Conservation (phyloP, 202 grass and related monocot genomes). For the Musa balbisiana region DNA sequence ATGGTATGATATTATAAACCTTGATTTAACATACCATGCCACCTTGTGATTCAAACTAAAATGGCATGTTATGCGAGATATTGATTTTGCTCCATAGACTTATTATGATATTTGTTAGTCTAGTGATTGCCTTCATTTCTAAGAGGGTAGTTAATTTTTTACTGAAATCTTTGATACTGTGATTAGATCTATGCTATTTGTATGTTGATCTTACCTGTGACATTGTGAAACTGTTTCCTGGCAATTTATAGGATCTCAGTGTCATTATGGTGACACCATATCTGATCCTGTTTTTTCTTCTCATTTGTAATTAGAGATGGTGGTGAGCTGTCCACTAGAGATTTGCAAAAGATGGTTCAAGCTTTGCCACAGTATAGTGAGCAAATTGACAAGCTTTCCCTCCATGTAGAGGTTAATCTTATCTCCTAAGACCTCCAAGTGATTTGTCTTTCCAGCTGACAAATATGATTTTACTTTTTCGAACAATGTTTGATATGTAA, state of each 20-base stretch:
- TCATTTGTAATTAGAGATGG: conserved; percentile 46
- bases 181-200: not conserved
- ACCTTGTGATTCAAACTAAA: too few relatives aligned
- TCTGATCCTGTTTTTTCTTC: not conserved
- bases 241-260: not conserved
- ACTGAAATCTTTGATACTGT: not conserved
- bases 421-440: conserved; percentile 13
- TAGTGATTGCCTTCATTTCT: too few relatives aligned
- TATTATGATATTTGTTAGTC: too few relatives aligned
- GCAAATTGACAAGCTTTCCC: conserved; percentile 93
- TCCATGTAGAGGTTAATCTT: conserved; percentile 80
- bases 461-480: not conserved
- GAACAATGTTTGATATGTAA: not conserved
- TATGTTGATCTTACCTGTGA: not conserved
- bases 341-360: conserved; percentile 94
- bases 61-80: too few relatives aligned
- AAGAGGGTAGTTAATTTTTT: too few relatives aligned
- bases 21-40: too few relatives aligned
- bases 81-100: too few relatives aligned
- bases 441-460: not conserved
- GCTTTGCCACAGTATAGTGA: conserved; percentile 89
- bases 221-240: not conserved
- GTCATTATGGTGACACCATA: not conserved
- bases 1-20: too few relatives aligned
- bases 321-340: conserved; percentile 75